A percentile compares a stretch with the other conserved stretches of the same genome.
Evolutionary conservation across 2,329 filamentous ascomycete genomes (phyloP).

Genomic region (Septoria linicola): DNA sequence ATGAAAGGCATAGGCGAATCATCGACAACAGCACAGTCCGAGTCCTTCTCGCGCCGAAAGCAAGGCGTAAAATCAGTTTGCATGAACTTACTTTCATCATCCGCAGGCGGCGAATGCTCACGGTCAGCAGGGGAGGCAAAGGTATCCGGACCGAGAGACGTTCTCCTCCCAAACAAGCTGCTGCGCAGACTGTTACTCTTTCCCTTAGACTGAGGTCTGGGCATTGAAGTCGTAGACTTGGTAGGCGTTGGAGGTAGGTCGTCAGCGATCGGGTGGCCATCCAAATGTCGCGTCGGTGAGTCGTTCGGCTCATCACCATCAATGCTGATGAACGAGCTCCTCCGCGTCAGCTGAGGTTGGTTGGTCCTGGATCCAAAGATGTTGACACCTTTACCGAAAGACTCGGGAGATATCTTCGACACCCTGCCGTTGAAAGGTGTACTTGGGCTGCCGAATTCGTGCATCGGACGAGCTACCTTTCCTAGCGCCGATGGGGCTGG

Average conservation of each 20-base stretch:
- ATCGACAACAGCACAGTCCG: conserved; percentile 25
- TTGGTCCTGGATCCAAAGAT: conserved; percentile 61
- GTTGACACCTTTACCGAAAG: conserved; percentile 64
- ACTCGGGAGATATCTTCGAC: conserved; percentile 61
- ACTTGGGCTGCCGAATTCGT: conserved; percentile 75
- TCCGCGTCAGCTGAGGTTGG: conserved; percentile 51
- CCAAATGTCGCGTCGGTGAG: conserved; percentile 55
- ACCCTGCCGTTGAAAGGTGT: conserved; percentile 73
- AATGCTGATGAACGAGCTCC: conserved; percentile 74
- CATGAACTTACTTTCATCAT: conserved; percentile 42
- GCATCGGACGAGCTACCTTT: conserved; percentile 63
- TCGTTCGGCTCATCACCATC: conserved; percentile 66
- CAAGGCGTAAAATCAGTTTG: conserved; percentile 30
- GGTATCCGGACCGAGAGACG: conserved; percentile 48
- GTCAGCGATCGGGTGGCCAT: conserved; percentile 61
- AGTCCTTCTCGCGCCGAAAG: conserved; percentile 28
- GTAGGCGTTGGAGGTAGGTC: conserved; percentile 94
- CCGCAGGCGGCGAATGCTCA: conserved; percentile 30
- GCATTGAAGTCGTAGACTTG: conserved; percentile 60
- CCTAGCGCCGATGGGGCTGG: conserved; percentile 56
- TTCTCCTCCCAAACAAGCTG: conserved; percentile 50
- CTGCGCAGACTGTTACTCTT: conserved; percentile 54
- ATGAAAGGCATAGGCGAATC: conserved; percentile 36
- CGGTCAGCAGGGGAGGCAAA: conserved; percentile 44
- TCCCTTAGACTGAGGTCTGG: conserved; percentile 47